Percentiles rank a stretch among this genome's conserved stretches.
These are phyloP conservation scores for Phytopythium ostracodes DNA, from an alignment of 352 stramenopile species.

Conservation along the genomic window DNA sequence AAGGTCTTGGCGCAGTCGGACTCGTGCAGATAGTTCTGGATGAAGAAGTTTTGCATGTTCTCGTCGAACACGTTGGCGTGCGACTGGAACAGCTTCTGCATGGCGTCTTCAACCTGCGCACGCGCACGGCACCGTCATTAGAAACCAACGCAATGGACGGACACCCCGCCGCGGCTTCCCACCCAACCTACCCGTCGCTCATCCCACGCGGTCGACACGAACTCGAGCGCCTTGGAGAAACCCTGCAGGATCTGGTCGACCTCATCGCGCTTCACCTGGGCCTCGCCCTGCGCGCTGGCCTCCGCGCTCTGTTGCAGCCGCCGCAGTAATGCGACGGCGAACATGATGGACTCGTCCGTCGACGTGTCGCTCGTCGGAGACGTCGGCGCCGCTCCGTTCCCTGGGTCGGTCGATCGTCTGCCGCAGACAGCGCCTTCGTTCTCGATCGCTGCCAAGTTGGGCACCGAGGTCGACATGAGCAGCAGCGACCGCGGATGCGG, in stretches of 20 bases:
- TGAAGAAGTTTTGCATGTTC: conserved; percentile 82
- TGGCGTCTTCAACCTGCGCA: conserved; percentile 49
- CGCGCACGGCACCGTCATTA: not conserved
- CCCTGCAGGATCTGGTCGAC: conserved; percentile 59
- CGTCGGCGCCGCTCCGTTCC: conserved; percentile 4
- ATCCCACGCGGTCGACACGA: conserved; percentile 32
- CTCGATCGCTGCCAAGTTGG: conserved; percentile 7
- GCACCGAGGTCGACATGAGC: conserved; percentile 12
- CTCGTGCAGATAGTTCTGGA: conserved; percentile 84
- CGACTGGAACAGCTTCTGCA: conserved; percentile 71
- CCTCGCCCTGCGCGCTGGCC: conserved; percentile 25
- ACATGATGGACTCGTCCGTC: conserved; percentile 44
- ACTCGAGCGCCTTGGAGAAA: conserved; percentile 55
- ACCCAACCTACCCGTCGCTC: conserved; percentile 22
- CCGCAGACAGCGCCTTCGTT: not conserved
- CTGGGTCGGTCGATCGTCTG: not conserved
- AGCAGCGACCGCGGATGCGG: not conserved
- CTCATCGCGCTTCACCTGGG: conserved; percentile 38
- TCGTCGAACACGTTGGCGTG: conserved; percentile 85
- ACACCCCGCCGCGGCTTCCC: too few species aligned
- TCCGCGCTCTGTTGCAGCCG: conserved; percentile 44
- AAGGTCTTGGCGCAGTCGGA: conserved; percentile 69
- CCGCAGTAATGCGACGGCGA: conserved; percentile 51
- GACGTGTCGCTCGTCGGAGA: conserved; percentile 12
- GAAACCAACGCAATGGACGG: not conserved